Percentiles rank a stretch among this genome's conserved stretches.
These are phyloP conservation scores for Lentinula aciculospora DNA, from an alignment of 768 basidiomycete genomes.

Conservation along the genomic window DNA sequence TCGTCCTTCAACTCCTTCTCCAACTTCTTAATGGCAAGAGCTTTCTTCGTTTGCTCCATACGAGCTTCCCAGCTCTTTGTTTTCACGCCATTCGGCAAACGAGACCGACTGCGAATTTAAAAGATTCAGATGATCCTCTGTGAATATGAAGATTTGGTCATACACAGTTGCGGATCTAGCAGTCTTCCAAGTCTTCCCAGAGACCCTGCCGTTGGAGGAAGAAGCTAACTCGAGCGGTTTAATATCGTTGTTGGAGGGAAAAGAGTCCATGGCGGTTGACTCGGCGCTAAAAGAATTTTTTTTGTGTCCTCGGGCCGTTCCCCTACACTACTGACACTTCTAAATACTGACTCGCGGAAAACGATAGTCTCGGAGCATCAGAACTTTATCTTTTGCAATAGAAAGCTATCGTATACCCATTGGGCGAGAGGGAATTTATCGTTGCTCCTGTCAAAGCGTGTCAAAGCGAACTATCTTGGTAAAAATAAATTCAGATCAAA, in stretches of 20 bases:
- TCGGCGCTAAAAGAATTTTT: neutral
- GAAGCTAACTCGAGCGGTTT: constrained; percentile 34
- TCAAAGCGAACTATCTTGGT: neutral
- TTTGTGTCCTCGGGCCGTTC: neutral
- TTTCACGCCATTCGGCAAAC: constrained; percentile 59
- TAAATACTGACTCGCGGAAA: no score
- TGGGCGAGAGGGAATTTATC: neutral
- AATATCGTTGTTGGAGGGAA: neutral
- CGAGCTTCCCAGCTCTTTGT: constrained; percentile 63
- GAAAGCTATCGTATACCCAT: no score
- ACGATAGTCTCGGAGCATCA: neutral
- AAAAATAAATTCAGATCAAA: neutral
- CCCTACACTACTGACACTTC: neutral
- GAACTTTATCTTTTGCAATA: no score
- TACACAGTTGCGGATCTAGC: constrained; percentile 47
- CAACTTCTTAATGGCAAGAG: constrained; percentile 67
- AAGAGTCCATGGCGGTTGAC: neutral
- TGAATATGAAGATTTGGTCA: constrained; percentile 12
- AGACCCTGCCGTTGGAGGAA: constrained; percentile 62
- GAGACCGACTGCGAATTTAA: constrained; percentile 48
- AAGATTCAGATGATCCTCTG: neutral
- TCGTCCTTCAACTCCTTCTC: constrained; percentile 72
- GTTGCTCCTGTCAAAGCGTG: neutral
- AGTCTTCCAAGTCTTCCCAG: constrained; percentile 66
- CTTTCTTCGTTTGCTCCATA: constrained; percentile 62